These are phyloP conservation scores for Fraxinus anomala DNA, from an alignment of 257 asterid genomes.

Conservation along the genomic window DNA sequence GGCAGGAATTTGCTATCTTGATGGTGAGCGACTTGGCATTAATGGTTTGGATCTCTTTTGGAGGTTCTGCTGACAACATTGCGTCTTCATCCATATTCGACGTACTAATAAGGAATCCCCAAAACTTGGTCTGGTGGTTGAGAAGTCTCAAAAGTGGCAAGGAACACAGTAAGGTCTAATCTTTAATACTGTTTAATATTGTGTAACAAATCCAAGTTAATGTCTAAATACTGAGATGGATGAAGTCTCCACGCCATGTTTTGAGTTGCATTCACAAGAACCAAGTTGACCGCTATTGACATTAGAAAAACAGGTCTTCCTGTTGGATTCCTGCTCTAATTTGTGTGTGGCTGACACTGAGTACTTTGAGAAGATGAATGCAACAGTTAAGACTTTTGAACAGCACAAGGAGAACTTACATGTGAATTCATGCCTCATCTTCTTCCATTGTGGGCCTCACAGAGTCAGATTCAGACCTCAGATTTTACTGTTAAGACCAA, in stretches of 20 bases:
- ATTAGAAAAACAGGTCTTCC: constrained; percentile 23
- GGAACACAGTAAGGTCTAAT: background rate
- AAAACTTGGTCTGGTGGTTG: constrained; percentile 3
- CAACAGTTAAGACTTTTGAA: constrained; percentile 55
- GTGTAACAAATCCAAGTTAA: too few species aligned
- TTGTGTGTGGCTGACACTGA: constrained; percentile 35
- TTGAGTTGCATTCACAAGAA: background rate
- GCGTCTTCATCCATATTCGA: constrained; percentile 50
- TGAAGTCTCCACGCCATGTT: background rate
- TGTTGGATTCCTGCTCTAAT: constrained; percentile 38
- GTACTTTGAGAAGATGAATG: constrained; percentile 53
- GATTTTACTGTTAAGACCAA: constrained; percentile 36
- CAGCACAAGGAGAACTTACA: constrained; percentile 45
- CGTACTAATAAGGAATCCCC: background rate
- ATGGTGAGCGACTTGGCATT: constrained; percentile 56
- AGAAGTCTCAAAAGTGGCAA: background rate
- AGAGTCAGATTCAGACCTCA: constrained; percentile 43
- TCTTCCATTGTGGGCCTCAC: constrained; percentile 76
- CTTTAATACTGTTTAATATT: background rate
- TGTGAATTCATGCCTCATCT: constrained; percentile 48
- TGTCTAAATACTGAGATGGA: background rate
- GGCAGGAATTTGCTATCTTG: constrained; percentile 44
- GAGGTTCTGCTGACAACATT: constrained; percentile 17
- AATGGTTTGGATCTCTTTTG: constrained; percentile 30
- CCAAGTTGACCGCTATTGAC: background rate